phyloP scores from a whole-genome alignment of 257 asterid genomes.

The Solanum chilense region DNA sequence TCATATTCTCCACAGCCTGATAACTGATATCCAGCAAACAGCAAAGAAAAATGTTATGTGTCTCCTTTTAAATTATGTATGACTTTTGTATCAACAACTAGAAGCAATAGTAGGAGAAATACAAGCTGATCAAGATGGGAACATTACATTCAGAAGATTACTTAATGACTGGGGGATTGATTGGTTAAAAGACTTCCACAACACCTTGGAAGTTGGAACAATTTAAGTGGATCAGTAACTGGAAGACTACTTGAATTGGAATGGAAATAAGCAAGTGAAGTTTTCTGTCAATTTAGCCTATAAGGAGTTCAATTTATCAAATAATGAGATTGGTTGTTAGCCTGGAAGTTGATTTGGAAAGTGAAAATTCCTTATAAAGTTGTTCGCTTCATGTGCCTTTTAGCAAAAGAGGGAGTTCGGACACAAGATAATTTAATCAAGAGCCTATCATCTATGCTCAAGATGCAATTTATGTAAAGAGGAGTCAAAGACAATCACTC shows the following conservation, averaged over 20 bases:
- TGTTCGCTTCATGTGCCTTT: background rate
- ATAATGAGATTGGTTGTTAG: background rate
- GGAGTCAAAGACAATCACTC: background rate
- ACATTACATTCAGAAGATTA: background rate
- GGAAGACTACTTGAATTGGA: background rate
- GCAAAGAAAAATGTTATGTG: background rate
- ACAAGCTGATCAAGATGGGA: background rate
- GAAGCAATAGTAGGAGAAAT: background rate
- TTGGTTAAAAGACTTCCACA: background rate
- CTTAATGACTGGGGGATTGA: background rate
- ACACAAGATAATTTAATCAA: background rate
- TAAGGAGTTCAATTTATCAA: background rate
- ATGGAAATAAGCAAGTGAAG: no score
- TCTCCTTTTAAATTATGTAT: background rate
- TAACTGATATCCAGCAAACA: slow-evolving; percentile 35
- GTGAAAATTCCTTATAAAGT: background rate
- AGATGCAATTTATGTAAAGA: no score
- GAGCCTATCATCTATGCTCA: background rate
- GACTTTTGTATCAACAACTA: background rate
- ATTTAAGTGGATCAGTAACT: background rate
- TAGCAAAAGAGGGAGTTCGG: no score
- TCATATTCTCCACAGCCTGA: slow-evolving; percentile 96
- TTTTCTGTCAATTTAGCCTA: background rate
- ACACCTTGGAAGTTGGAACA: background rate
- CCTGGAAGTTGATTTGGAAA: background rate